Percentiles rank a stretch among this genome's conserved stretches.
These are phyloP conservation scores for Wallemia hederae DNA, from an alignment of 1,284 basidiomycete genomes.

Conservation along the genomic window DNA sequence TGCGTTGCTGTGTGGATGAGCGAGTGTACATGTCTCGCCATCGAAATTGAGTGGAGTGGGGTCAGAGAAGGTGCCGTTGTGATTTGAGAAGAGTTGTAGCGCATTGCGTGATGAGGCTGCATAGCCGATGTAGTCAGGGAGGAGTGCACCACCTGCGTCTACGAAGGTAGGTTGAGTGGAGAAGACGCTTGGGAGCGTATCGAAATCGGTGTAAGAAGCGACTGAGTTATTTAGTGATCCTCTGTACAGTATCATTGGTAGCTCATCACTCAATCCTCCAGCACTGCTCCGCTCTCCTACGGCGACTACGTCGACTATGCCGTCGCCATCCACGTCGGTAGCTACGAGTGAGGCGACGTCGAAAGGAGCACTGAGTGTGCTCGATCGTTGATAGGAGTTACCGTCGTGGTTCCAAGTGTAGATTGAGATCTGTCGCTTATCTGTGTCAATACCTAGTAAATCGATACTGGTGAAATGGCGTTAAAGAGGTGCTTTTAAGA, in stretches of 20 bases:
- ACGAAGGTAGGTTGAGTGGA: neutral
- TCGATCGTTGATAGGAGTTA: neutral
- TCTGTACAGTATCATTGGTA: no score
- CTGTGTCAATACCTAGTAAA: neutral
- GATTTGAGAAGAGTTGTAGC: no score
- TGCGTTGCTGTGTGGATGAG: conserved; percentile 75
- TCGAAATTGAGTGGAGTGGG: conserved; percentile 25
- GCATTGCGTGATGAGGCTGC: neutral
- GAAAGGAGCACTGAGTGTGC: neutral
- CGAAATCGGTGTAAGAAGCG: neutral
- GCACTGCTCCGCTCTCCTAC: no score
- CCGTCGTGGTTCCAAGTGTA: neutral
- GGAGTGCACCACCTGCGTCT: neutral
- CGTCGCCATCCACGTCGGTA: neutral
- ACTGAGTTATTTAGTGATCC: no score
- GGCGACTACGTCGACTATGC: neutral
- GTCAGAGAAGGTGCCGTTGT: neutral
- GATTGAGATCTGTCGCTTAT: neutral
- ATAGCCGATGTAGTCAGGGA: neutral
- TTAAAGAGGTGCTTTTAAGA: neutral
- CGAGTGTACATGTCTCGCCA: conserved; percentile 29
- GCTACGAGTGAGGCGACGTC: neutral
- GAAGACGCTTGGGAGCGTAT: neutral
- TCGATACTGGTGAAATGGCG: neutral
- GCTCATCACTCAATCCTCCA: no score